Conservation (phyloP, 345 rosid species). For the Psidium guajava region DNA sequence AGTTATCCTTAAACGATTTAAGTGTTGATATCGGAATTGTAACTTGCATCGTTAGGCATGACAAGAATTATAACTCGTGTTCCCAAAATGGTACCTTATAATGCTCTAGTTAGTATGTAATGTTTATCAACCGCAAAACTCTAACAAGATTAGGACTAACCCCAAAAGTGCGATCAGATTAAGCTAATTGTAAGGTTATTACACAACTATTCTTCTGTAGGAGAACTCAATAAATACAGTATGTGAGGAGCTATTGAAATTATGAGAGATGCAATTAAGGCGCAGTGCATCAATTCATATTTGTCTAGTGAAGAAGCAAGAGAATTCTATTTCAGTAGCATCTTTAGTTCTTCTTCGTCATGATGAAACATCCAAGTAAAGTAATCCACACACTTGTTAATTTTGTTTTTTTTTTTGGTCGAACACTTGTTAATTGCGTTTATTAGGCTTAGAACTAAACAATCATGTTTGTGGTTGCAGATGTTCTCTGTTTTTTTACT, state of each 20-base stretch:
- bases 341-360: background rate
- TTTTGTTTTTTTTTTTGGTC: too few relatives aligned
- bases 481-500: too few relatives aligned
- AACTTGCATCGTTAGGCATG: background rate
- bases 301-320: too few relatives aligned
- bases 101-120: background rate
- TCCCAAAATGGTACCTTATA: background rate
- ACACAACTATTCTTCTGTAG: background rate
- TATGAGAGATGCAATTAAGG: background rate
- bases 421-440: background rate
- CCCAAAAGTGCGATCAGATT: background rate
- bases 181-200: background rate
- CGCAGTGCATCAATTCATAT: background rate
- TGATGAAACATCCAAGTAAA: background rate
- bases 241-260: background rate
- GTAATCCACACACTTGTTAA: background rate
- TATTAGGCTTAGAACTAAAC: too few relatives aligned
- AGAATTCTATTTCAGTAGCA: background rate
- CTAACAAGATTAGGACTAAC: background rate
- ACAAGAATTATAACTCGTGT: background rate
- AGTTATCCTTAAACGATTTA: background rate
- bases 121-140: background rate
- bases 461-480: too few relatives aligned
- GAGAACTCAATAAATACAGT: background rate
- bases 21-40: background rate